These are phyloP conservation scores for Pichia sp. DNA, from an alignment of 1,139 yeast genomes.

Conservation along the genomic window DNA sequence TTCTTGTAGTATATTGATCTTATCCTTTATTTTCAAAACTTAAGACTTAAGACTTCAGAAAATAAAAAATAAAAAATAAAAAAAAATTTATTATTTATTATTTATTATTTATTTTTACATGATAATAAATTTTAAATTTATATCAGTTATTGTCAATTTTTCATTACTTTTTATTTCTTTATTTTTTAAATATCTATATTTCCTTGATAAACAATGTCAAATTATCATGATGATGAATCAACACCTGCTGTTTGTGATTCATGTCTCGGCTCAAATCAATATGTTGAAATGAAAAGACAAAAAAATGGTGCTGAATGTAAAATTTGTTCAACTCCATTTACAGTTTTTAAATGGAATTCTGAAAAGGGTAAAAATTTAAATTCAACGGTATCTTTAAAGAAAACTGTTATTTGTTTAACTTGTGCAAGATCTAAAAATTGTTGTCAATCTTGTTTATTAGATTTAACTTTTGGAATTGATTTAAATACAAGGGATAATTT, in stretches of 20 bases:
- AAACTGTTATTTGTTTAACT: conserved; percentile 61
- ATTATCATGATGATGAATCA: conserved; percentile 14
- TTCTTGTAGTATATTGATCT: too few species aligned
- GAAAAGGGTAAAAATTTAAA: conserved; percentile 27
- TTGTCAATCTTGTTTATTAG: conserved; percentile 84
- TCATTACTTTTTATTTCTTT: not conserved
- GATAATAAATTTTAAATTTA: too few species aligned
- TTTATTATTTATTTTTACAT: too few species aligned
- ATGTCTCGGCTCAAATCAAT: conserved; percentile 64
- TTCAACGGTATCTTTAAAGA: conserved; percentile 32
- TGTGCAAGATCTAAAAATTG: conserved; percentile 77
- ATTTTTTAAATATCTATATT: not conserved
- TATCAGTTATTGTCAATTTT: too few species aligned
- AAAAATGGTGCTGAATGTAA: conserved; percentile 70
- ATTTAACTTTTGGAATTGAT: conserved; percentile 73
- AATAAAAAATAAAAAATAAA: too few species aligned
- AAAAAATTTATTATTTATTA: too few species aligned
- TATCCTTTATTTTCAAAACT: too few species aligned
- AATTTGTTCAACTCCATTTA: conserved; percentile 78
- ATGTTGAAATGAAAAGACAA: conserved; percentile 67
- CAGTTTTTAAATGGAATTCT: conserved; percentile 65
- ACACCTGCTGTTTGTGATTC: conserved; percentile 60
- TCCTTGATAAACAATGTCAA: not conserved
- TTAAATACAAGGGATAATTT: conserved; percentile 76
- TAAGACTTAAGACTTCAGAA: too few species aligned